These are phyloP conservation scores for Sphaerulina musiva DNA, from an alignment of 2,329 filamentous ascomycete genomes.

Conservation along the genomic window DNA sequence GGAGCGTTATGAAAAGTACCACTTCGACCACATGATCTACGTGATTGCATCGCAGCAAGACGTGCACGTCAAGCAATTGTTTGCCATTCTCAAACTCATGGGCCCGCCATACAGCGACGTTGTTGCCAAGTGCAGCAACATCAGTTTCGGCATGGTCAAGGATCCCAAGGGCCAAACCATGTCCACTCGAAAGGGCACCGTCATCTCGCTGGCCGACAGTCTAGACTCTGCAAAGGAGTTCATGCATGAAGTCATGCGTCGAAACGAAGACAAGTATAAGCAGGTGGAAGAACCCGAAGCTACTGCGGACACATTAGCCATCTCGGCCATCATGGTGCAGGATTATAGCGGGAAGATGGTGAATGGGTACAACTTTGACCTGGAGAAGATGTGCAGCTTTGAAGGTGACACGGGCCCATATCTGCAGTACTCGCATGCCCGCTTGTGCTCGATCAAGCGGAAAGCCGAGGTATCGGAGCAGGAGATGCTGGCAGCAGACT, in stretches of 20 bases:
- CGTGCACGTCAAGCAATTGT: constrained; percentile 57
- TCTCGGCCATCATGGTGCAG: constrained; percentile 94
- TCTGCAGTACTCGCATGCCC: constrained; percentile 75
- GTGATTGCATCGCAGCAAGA: constrained; percentile 60
- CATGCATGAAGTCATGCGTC: constrained; percentile 96
- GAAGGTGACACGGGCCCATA: constrained; percentile 82
- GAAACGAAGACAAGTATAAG: constrained; percentile 82
- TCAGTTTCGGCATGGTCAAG: constrained; percentile 60
- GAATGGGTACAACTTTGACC: constrained; percentile 66
- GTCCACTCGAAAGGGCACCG: constrained; percentile 55
- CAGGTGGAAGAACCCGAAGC: constrained; percentile 78
- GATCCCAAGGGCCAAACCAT: constrained; percentile 48
- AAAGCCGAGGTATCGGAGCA: constrained; percentile 48
- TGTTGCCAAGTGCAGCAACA: constrained; percentile 53
- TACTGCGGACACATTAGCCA: constrained; percentile 81
- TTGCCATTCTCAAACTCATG: constrained; percentile 59
- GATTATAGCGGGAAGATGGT: constrained; percentile 93
- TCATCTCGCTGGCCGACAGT: constrained; percentile 45
- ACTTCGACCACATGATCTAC: constrained; percentile 64
- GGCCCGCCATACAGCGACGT: constrained; percentile 51
- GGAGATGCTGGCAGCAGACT: constrained; percentile 58
- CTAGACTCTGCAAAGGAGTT: constrained; percentile 65
- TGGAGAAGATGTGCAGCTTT: constrained; percentile 75
- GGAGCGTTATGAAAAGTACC: constrained; percentile 55
- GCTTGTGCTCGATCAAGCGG: constrained; percentile 55